These are phyloP conservation scores for Mortierella sp. DNA, from an alignment of 371 early-diverging fungal species.

Conservation along the genomic window DNA sequence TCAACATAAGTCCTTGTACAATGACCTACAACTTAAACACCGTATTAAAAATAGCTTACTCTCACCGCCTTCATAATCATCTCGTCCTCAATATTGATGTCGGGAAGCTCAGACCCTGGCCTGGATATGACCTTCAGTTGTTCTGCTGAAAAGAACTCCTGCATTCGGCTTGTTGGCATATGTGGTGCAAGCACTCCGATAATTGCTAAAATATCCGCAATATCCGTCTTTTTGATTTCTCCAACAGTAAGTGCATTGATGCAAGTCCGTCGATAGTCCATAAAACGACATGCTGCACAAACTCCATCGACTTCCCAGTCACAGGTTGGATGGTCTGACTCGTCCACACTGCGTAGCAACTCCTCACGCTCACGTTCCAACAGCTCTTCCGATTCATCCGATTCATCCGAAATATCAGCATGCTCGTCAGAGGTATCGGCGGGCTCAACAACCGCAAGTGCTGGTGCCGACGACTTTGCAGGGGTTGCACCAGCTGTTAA, in stretches of 20 bases:
- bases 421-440: constrained; percentile 1
- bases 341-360: constrained; percentile 29
- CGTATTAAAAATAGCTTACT: constrained; percentile 16
- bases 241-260: constrained; percentile 20
- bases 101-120: constrained; percentile 19
- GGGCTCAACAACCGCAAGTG: constrained; percentile 6
- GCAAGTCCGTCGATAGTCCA: constrained; percentile 17
- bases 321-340: constrained; percentile 25
- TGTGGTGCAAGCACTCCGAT: constrained; percentile 23
- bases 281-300: constrained; percentile 16
- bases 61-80: constrained; percentile 30
- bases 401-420: background rate
- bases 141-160: constrained; percentile 18
- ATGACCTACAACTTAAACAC: constrained; percentile 1
- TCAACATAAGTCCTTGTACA: constrained; percentile 11
- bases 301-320: constrained; percentile 20
- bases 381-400: constrained; percentile 28
- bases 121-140: constrained; percentile 11
- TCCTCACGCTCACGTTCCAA: constrained; percentile 35
- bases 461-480: background rate
- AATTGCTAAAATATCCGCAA: constrained; percentile 24
- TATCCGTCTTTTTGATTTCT: constrained; percentile 25
- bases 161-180: constrained; percentile 30
- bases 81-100: constrained; percentile 19
- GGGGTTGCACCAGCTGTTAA: background rate